Percentiles rank a stretch among this genome's conserved stretches.
Evolutionary conservation across 495 filamentous ascomycete species (phyloP).

Genomic region (Tuber umbilicatum): DNA sequence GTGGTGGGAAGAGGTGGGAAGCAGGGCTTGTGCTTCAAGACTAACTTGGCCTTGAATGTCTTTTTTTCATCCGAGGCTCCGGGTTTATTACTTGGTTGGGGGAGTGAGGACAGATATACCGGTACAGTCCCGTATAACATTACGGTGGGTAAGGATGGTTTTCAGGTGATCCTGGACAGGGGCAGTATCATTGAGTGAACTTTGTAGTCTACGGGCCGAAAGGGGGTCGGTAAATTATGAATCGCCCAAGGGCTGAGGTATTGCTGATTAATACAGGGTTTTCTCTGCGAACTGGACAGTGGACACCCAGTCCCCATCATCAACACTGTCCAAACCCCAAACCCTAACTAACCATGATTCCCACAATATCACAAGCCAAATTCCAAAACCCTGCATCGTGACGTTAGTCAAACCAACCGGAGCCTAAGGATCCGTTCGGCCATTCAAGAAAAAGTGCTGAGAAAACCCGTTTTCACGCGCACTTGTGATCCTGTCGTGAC

Average conservation of each 20-base stretch:
- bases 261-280: neutral
- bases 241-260: neutral
- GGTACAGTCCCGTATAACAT: too few species aligned
- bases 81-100: neutral
- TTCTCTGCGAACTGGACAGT: too few species aligned
- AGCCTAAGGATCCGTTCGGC: neutral
- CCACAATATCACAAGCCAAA: neutral
- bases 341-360: neutral
- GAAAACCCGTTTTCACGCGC: slow-evolving; percentile 1
- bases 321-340: neutral
- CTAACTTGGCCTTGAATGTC: neutral
- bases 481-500: neutral
- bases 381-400: neutral
- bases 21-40: neutral
- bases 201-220: neutral
- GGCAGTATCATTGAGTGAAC: neutral
- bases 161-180: neutral
- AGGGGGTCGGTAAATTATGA: neutral
- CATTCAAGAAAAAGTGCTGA: neutral
- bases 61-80: neutral
- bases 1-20: neutral
- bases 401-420: neutral
- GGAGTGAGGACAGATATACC: neutral
- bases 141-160: neutral
- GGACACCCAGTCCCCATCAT: too few species aligned